Base-by-base conservation (phyloP, 2,329 filamentous ascomycete genomes). In the Alternaria burnsii region DNA sequence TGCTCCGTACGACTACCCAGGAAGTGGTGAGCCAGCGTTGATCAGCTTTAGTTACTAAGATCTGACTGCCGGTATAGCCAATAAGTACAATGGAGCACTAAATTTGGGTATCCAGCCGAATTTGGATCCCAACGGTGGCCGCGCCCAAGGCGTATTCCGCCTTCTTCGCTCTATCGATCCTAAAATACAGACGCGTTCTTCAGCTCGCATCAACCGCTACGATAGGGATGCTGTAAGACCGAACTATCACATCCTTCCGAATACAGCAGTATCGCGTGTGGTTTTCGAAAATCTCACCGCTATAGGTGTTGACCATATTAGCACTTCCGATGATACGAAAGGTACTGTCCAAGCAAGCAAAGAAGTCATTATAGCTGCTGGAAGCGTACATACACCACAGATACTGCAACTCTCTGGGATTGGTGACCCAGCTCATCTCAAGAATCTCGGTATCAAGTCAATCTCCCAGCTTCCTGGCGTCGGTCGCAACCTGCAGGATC, bases 361-460 rank as follows among this genome's bases (percentile, higher is more conserved):
- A 46, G 88, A 90, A 66, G 81, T 89, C 11, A 82, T 90, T 24
- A 66, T 90, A 2, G 84, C 84, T 5, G 86, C 86, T 1, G 88
- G 88, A 2, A 82, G 80, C 28, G 78, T 89, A 18, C 81, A 87
- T 60, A 87, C 87, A 0, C 88, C 88, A 0, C 86, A 89, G 69
- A 74, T 90, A 4, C 79, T 90, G 3, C 87, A 90, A 63, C 77
- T 89, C 2, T 89, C 86, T 0, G 88, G 88, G 0, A 82, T 90
- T 40, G 88, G 88, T 4, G 8, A 61, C 10, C 28, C 32, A 5
- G 24, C 12, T 4, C 48, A 53, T 3, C 57, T 74, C 3, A 32
- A 63, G 32, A 51, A 11, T 2, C 55, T 67, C 8, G 64, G 59
- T 10, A 69, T 76, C 12, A 16, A 59, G 1, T 40, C 61, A 1